These are phyloP conservation scores for Graphilbum ipis-grandicollis DNA, from an alignment of 2,329 filamentous ascomycete species.

Conservation along the genomic window DNA sequence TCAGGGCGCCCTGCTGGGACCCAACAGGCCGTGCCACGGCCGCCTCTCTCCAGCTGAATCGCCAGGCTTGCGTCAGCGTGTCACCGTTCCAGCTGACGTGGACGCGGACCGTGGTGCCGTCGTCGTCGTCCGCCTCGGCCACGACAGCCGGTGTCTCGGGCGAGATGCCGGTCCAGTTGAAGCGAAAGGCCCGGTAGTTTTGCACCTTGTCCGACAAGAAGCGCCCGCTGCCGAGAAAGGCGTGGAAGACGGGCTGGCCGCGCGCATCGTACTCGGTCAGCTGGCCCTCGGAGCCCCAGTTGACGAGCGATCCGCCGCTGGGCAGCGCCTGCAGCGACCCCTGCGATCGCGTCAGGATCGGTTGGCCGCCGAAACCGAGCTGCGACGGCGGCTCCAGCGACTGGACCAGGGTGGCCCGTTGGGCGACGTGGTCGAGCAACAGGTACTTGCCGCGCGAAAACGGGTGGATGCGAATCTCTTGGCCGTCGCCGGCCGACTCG, in stretches of 20 bases:
- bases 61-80: constrained; percentile 16
- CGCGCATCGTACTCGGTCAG: constrained; percentile 27
- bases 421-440: constrained; percentile 22
- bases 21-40: background rate
- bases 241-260: constrained; percentile 34
- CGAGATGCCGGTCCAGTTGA: constrained; percentile 30
- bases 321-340: constrained; percentile 34
- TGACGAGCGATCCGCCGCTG: constrained; percentile 34
- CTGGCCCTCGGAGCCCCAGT: constrained; percentile 35
- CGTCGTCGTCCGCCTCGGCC: constrained; percentile 8
- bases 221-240: constrained; percentile 25
- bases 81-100: constrained; percentile 29
- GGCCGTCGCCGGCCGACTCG: constrained; percentile 14
- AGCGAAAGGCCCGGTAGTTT: constrained; percentile 37
- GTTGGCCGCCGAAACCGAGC: background rate
- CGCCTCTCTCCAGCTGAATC: constrained; percentile 6
- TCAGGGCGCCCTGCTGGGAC: background rate
- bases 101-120: constrained; percentile 9
- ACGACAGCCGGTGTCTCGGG: constrained; percentile 18
- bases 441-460: constrained; percentile 27
- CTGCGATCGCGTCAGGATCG: constrained; percentile 13
- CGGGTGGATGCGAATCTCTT: constrained; percentile 10
- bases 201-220: constrained; percentile 21
- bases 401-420: constrained; percentile 25
- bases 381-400: constrained; percentile 24